phyloP scores from a whole-genome alignment of 2,329 filamentous ascomycete species.

The Pseudocercospora macadamiae region DNA sequence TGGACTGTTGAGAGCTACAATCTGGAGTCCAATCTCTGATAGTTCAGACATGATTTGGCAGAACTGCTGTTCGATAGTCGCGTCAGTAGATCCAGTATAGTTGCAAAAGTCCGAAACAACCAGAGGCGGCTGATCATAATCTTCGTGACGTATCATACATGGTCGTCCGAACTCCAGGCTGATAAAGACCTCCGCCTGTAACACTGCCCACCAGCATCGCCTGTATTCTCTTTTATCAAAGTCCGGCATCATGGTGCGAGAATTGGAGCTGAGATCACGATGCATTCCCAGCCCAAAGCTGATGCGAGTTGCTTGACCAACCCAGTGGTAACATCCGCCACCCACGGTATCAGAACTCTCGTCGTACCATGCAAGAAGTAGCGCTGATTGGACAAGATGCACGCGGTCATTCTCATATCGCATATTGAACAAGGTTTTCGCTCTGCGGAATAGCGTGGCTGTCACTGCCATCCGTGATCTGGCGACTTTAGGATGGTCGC shows the following conservation, averaged over 20 bases:
- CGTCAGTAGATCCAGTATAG: slow-evolving; percentile 1
- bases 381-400: slow-evolving; percentile 17
- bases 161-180: slow-evolving; percentile 16
- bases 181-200: slow-evolving; percentile 9
- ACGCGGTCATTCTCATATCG: slow-evolving; percentile 19
- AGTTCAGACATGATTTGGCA: slow-evolving; percentile 11
- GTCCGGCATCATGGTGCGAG: slow-evolving; percentile 13
- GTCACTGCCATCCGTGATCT: slow-evolving; percentile 12
- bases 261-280: slow-evolving; percentile 14
- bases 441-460: slow-evolving; percentile 13
- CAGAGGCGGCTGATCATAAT: slow-evolving; percentile 18
- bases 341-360: slow-evolving; percentile 14
- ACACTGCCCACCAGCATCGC: slow-evolving; percentile 10
- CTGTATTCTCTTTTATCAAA: slow-evolving; percentile 15
- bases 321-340: slow-evolving; percentile 16
- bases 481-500: slow-evolving; percentile 12
- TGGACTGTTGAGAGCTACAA: slow-evolving; percentile 7
- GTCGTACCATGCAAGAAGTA: slow-evolving; percentile 21
- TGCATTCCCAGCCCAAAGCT: slow-evolving; percentile 21
- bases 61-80: not conserved
- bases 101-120: slow-evolving; percentile 2
- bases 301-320: slow-evolving; percentile 12
- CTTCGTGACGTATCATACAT: slow-evolving; percentile 12
- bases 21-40: slow-evolving; percentile 6
- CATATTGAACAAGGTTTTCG: slow-evolving; percentile 19